A percentile compares a stretch with the other conserved stretches of the same genome.
phyloP scores from a whole-genome alignment of 352 stramenopile genomes.

The Phytopythium ostracodes region DNA sequence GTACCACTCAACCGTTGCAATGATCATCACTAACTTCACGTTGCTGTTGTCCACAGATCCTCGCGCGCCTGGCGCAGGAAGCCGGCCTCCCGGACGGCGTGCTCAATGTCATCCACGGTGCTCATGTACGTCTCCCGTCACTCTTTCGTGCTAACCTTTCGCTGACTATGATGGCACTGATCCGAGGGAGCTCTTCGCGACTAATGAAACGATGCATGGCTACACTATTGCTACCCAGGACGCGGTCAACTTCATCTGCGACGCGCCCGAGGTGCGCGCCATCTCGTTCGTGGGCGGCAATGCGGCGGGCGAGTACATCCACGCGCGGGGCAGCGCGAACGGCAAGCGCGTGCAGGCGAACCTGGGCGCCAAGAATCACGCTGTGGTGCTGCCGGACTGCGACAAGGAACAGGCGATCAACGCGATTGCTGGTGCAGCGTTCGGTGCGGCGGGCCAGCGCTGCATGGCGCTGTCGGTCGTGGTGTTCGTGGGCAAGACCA shows the following conservation, averaged over 20 bases:
- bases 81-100: conserved; percentile 93
- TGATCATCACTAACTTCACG: neutral
- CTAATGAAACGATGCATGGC: neutral
- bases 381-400: conserved; percentile 93
- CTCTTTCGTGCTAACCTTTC: neutral
- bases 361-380: conserved; percentile 98
- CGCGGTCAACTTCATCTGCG: conserved; percentile 95
- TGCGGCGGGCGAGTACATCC: conserved; percentile 93
- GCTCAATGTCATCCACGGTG: conserved; percentile 93
- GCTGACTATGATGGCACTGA: neutral
- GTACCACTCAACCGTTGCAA: conserved; percentile 7
- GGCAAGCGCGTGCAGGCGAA: conserved; percentile 96
- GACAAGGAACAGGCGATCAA: conserved; percentile 88
- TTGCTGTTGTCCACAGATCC: conserved; percentile 37
- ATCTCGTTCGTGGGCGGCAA: conserved; percentile 97
- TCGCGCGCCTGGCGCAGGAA: conserved; percentile 91
- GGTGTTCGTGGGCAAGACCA: conserved; percentile 93
- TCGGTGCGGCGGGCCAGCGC: conserved; percentile 96
- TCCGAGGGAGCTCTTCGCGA: neutral
- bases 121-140: conserved; percentile 37
- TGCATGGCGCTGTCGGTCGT: conserved; percentile 97
- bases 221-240: conserved; percentile 35
- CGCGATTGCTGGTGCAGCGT: conserved; percentile 89
- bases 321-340: conserved; percentile 79
- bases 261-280: conserved; percentile 91